Conservation (phyloP, 805 yeast species). For the Starmera quercuum region DNA sequence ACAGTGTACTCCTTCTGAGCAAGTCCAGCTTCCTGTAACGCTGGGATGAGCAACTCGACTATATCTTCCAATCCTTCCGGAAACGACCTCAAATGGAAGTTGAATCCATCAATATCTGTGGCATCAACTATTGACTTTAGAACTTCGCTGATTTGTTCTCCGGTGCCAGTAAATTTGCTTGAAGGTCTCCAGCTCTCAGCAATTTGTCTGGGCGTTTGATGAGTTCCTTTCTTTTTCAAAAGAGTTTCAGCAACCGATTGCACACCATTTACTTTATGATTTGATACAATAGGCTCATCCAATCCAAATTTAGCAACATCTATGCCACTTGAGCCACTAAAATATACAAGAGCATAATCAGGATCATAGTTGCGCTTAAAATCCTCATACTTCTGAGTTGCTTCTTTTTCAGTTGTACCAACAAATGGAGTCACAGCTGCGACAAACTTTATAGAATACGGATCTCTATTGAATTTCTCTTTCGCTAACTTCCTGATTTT, state of each 20-base stretch:
- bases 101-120: conserved; percentile 34
- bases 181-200: conserved; percentile 25
- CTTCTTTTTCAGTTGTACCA: conserved; percentile 32
- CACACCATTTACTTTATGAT: conserved; percentile 24
- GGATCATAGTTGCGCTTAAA: conserved; percentile 23
- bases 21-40: conserved; percentile 24
- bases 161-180: conserved; percentile 26
- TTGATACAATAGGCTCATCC: conserved; percentile 19
- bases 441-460: conserved; percentile 28
- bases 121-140: conserved; percentile 30
- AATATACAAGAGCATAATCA: conserved; percentile 36
- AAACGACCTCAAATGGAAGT: conserved; percentile 27
- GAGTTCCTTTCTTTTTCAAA: conserved; percentile 24
- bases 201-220: conserved; percentile 14
- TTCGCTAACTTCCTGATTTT: conserved; percentile 25
- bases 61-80: conserved; percentile 31
- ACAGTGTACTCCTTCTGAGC: conserved; percentile 27
- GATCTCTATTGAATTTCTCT: conserved; percentile 27
- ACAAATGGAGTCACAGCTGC: conserved; percentile 25
- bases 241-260: conserved; percentile 25
- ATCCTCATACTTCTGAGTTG: conserved; percentile 25
- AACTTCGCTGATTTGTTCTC: conserved; percentile 28
- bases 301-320: conserved; percentile 7
- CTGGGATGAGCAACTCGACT: conserved; percentile 26
- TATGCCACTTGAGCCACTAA: conserved; percentile 23